Evolutionary conservation across 2,329 filamentous ascomycete species (phyloP).

Genomic region (Sarocladium strictum): DNA sequence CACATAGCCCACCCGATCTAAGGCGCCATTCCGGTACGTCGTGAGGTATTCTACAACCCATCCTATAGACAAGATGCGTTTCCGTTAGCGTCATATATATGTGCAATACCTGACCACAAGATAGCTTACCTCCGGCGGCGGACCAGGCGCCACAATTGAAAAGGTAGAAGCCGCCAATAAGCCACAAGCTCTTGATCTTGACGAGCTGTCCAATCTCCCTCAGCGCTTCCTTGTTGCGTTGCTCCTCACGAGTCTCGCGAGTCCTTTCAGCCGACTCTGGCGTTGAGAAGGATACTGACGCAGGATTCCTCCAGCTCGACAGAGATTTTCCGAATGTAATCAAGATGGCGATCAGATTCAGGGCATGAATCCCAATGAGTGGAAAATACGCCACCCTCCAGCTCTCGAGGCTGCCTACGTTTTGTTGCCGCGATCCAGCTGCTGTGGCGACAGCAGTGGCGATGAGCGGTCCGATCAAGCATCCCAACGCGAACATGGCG

Average conservation of each 20-base stretch:
- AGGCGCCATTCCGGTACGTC: conserved; percentile 5
- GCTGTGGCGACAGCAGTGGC: conserved; percentile 11
- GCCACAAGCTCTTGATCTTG: conserved; percentile 10
- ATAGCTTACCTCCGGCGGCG: conserved; percentile 11
- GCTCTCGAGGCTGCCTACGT: not conserved
- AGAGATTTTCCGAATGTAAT: conserved; percentile 1
- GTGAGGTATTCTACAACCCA: conserved; percentile 13
- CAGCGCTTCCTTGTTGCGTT: conserved; percentile 5
- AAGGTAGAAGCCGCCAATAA: conserved; percentile 12
- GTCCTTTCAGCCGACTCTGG: not conserved
- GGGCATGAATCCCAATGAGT: conserved; percentile 8
- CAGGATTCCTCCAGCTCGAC: not conserved
- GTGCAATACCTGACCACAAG: no score
- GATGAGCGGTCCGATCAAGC: conserved; percentile 11
- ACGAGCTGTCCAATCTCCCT: conserved; percentile 5
- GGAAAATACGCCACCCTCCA: conserved; percentile 9
- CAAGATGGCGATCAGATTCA: conserved; percentile 1
- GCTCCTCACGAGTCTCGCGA: not conserved
- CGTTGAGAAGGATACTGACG: not conserved
- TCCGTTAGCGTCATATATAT: no score
- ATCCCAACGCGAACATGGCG: conserved; percentile 12
- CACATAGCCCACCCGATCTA: conserved; percentile 10
- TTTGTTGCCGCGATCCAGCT: not conserved
- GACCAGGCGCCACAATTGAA: conserved; percentile 12
- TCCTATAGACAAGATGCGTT: no score